Evolutionary conservation across 345 rosid genomes (phyloP), one percentile per base, ranked within the genome.

Genomic region (Dimocarpus longan): DNA sequence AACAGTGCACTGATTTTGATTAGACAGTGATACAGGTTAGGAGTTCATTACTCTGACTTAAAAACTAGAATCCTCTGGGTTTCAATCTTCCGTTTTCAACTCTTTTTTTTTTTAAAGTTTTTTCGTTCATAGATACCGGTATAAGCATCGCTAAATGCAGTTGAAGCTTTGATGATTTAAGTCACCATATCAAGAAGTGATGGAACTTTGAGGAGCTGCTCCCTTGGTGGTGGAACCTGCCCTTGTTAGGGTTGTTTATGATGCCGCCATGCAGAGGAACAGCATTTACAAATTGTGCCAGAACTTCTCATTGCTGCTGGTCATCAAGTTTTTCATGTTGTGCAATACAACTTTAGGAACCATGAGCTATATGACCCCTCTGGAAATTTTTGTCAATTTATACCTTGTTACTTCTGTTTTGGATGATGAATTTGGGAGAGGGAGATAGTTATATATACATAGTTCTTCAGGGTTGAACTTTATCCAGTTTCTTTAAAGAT

Each of bases 1-100:
- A 68, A 75, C 89, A 89, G 82, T 86, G 80, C 79, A 62, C 68
- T 63, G 91, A 85, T 70, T 80, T 80, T 79, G 83, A 81, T 24
- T 81, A 81, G 85, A 73, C 62, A 60, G 28, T 63, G 70, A 65
- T 73, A 32, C 69, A 32, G 65, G 21, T 86, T 32, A 60, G 12
- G 69, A 37, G 11, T 28, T 59, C 1, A 6, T 12, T 43, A 18
- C 54, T 46, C 39, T 15, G 54, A 71, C 24, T 46, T 28, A 11
- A 71, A 66, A 77, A 40, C 48, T 48, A 37, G 19, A 70, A 8
- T 6, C 42, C 18, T 15, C 3, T 16, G 50, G 59, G 59, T 70
- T 56, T 48, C 28, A 15, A 70, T 70, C 28, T 64, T 10, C 68
- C 10, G 59, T 13, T 12, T 43, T 52, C 19, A 18, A 48, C 60